Percentiles rank a stretch among this genome's conserved stretches.
Conservation (phyloP, 352 stramenopile species). For the Pythium coloratum region DNA sequence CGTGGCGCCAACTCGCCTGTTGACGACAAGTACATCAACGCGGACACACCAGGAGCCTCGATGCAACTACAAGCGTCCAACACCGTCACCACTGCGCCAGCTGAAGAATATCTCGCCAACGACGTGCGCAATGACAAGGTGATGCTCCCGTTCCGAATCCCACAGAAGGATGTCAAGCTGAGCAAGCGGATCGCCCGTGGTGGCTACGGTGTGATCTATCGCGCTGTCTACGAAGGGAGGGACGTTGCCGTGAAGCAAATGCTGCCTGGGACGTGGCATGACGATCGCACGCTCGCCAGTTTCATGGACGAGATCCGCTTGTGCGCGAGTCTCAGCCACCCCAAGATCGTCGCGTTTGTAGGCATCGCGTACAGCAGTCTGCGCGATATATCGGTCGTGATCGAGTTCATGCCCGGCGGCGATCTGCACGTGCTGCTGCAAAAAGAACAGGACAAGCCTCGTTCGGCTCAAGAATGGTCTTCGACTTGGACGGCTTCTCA, state of each 20-base stretch:
- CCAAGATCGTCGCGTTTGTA: constrained; percentile 34
- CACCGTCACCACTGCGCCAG: not conserved
- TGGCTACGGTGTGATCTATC: constrained; percentile 15
- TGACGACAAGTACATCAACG: not conserved
- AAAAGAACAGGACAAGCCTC: not conserved
- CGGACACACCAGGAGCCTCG: not conserved
- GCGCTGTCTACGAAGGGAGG: not conserved
- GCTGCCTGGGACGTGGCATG: constrained; percentile 16
- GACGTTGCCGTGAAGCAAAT: constrained; percentile 18
- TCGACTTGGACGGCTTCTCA: not conserved
- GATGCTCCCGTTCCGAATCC: constrained; percentile 1
- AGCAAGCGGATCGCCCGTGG: constrained; percentile 9
- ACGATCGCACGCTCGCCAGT: constrained; percentile 16
- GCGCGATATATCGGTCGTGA: constrained; percentile 27
- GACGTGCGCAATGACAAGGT: constrained; percentile 13
- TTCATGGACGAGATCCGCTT: constrained; percentile 38
- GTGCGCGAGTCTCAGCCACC: constrained; percentile 29
- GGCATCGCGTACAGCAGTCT: constrained; percentile 31
- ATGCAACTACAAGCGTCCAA: too few species aligned
- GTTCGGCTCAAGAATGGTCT: not conserved
- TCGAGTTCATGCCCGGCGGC: constrained; percentile 29
- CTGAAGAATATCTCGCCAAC: constrained; percentile 13
- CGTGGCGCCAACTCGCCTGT: not conserved
- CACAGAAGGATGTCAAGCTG: constrained; percentile 3
- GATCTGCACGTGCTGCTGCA: constrained; percentile 22